Evolutionary conservation across 2,329 filamentous ascomycete genomes (phyloP), one percentile per base, ranked within the genome.

Genomic region (Sclerotinia nivalis): DNA sequence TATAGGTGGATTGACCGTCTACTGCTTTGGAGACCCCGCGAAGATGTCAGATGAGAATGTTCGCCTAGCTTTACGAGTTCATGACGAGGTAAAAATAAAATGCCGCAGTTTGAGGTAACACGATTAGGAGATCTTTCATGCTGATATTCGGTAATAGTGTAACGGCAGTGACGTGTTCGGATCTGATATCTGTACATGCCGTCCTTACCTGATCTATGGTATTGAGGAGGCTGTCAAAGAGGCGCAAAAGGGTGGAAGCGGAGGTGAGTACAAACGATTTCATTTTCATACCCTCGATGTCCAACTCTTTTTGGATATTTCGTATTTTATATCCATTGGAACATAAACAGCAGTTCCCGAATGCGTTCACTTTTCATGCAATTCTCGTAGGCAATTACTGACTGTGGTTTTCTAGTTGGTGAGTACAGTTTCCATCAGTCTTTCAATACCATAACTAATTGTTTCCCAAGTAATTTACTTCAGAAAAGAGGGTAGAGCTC

Each of bases 81-180:
- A 92, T 79, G 90, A 92, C 77, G 89, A 78, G 74, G 77, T 78
- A 72, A 75, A 68, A 58, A 45, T 64, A 31, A 69, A 69, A 69
- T 69, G 34, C 58, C 67, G 37, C 67, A 69, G 37, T 50, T 40
- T 37, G 25, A 58, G 28, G 68, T 69, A 58, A 40, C 45, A 56
- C 61, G 31, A 37, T 69, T 61, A 56, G 45, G 20, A 60, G 43
- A 68, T 61, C 34, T 59, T 58, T 71, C 52, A 69, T 70, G 74
- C 73, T 78, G 72, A 78, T 72, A 60, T 45, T 60, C 70, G 61
- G 56, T 15, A 40, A 69, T 55, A 92, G 75, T 98, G 96, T 82
- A 98, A 98, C 78, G 96, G 96, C 70, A 96, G 92, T 79, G 96
- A 99, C 81, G 96, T 98, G 56, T 99, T 98, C 80, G 93, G 95